These are phyloP conservation scores for Pestalotiopsis sp. DNA, from an alignment of 2,329 filamentous ascomycete genomes.

Conservation along the genomic window DNA sequence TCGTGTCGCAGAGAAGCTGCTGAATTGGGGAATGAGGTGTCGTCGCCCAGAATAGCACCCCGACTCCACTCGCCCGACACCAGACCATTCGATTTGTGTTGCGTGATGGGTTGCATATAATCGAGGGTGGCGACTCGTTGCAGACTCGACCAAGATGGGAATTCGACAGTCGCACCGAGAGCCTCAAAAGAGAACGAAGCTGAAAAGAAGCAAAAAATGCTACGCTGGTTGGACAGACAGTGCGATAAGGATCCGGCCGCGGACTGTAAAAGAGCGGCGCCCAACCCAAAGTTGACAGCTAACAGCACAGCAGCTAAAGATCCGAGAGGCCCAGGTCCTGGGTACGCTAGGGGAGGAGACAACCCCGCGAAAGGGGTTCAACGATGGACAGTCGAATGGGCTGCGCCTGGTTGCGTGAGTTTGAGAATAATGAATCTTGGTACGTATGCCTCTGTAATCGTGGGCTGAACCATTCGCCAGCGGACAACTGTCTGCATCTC, in stretches of 20 bases:
- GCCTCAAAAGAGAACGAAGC: not conserved
- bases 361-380: slow-evolving; percentile 8
- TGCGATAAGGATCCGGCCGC: not conserved
- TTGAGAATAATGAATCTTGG: slow-evolving; percentile 4
- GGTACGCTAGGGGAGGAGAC: not conserved
- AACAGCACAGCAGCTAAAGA: not conserved
- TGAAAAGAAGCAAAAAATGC: not conserved
- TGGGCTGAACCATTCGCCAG: not conserved
- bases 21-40: not conserved
- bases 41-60: not conserved
- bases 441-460: not conserved
- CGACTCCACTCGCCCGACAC: not conserved
- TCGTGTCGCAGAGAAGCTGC: not conserved
- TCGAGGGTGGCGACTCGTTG: not conserved
- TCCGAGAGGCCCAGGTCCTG: not conserved
- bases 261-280: not conserved
- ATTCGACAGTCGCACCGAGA: not conserved
- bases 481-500: not conserved
- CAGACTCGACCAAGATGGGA: not conserved
- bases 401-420: not conserved
- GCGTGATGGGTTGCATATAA: not conserved
- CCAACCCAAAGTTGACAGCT: not conserved
- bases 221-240: not conserved
- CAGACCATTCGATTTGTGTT: not conserved
- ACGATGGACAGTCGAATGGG: not conserved